Evolutionary conservation across 164 flowering plant species (phyloP).

Genomic region (Protea cynaroides): DNA sequence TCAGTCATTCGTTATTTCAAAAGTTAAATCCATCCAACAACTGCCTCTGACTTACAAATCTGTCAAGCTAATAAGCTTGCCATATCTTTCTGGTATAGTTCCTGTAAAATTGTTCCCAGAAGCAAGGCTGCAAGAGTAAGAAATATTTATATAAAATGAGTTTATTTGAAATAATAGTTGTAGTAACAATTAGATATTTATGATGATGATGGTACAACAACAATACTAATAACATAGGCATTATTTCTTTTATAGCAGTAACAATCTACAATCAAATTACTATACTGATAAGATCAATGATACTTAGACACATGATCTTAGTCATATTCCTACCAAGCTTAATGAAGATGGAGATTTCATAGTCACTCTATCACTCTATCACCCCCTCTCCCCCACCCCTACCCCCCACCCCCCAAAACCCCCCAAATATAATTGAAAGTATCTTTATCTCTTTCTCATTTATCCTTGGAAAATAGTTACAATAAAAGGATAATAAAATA

Average conservation of each 20-base stretch:
- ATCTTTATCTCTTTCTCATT: too few relatives aligned
- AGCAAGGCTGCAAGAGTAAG: conserved; percentile 26
- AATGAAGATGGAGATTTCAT: too few relatives aligned
- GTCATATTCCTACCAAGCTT: too few relatives aligned
- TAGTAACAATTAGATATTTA: not conserved
- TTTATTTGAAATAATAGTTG: not conserved
- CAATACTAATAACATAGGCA: not conserved
- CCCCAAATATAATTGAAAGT: too few relatives aligned
- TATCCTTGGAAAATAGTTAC: too few relatives aligned
- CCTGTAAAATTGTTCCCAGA: conserved; percentile 51
- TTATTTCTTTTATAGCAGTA: too few relatives aligned
- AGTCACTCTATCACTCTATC: too few relatives aligned
- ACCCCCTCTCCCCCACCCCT: too few relatives aligned
- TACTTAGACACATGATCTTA: not conserved
- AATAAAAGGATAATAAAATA: too few relatives aligned
- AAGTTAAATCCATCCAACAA: not conserved
- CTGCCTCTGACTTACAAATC: conserved; percentile 40
- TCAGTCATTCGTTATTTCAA: not conserved
- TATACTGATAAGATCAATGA: not conserved
- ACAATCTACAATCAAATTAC: not conserved
- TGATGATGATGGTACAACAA: not conserved
- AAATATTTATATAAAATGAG: not conserved
- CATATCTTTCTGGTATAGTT: conserved; percentile 35
- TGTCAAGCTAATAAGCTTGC: conserved; percentile 33
- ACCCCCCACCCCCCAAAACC: too few relatives aligned